These are phyloP conservation scores for Stemphylium vesicarium DNA, from an alignment of 2,329 filamentous ascomycete genomes.

Conservation along the genomic window DNA sequence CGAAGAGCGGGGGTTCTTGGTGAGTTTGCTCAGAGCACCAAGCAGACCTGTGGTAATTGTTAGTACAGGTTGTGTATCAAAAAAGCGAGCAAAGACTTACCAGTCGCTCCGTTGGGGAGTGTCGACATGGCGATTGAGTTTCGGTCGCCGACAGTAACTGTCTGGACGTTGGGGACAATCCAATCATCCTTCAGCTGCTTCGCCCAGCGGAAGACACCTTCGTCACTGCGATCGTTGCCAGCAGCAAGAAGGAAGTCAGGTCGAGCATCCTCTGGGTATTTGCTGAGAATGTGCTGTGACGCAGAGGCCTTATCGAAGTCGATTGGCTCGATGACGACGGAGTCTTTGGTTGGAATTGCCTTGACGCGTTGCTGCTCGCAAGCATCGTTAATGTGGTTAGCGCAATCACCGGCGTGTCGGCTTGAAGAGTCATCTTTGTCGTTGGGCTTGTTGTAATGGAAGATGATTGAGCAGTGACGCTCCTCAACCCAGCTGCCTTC, in stretches of 20 bases:
- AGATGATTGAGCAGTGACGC: constrained; percentile 87
- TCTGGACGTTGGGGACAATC: constrained; percentile 67
- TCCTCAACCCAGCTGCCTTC: constrained; percentile 89
- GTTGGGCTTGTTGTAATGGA: constrained; percentile 85
- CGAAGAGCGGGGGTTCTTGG: constrained; percentile 23
- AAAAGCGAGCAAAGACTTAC: constrained; percentile 57
- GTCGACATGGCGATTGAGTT: constrained; percentile 89
- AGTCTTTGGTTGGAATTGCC: constrained; percentile 79
- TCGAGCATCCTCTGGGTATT: constrained; percentile 32
- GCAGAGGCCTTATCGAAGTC: constrained; percentile 90
- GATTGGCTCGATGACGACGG: constrained; percentile 81
- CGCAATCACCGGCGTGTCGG: constrained; percentile 85
- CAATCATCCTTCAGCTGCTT: constrained; percentile 70
- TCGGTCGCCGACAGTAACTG: constrained; percentile 83
- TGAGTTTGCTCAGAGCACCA: constrained; percentile 37
- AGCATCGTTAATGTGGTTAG: constrained; percentile 93
- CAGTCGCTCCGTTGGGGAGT: constrained; percentile 88
- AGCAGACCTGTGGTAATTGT: constrained; percentile 35
- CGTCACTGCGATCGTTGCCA: constrained; percentile 90
- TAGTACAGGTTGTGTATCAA: constrained; percentile 1
- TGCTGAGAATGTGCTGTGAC: constrained; percentile 72
- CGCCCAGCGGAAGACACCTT: constrained; percentile 93
- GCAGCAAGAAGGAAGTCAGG: constrained; percentile 88
- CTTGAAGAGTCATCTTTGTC: constrained; percentile 73
- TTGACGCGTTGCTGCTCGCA: constrained; percentile 84